phyloP scores from a whole-genome alignment of 768 basidiomycete genomes.

The Termitomyces sp. region DNA sequence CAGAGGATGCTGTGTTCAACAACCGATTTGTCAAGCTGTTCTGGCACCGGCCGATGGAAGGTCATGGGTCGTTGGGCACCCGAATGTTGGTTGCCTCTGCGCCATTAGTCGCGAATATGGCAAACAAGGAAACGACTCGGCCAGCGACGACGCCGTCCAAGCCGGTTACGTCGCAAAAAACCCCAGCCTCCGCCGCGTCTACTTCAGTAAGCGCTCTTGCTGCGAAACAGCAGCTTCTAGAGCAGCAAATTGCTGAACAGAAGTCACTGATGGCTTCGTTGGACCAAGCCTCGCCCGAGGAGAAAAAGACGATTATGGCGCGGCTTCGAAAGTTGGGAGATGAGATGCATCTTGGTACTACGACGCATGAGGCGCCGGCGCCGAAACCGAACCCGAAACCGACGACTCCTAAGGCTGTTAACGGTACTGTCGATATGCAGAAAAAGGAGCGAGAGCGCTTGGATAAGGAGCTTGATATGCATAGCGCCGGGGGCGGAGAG shows the following conservation, averaged over 20 bases:
- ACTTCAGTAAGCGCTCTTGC: constrained; percentile 46
- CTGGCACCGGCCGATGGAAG: constrained; percentile 93
- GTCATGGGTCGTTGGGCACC: constrained; percentile 76
- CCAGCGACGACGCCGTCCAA: constrained; percentile 16
- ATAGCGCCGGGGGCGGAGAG: constrained; percentile 41
- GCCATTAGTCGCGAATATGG: constrained; percentile 63
- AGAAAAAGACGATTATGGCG: constrained; percentile 77
- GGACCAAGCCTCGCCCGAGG: constrained; percentile 54
- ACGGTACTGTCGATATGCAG: constrained; percentile 38
- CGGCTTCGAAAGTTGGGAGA: constrained; percentile 71
- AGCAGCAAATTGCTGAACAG: constrained; percentile 85
- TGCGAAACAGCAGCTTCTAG: constrained; percentile 69
- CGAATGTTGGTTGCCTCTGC: constrained; percentile 81
- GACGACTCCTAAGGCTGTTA: constrained; percentile 20
- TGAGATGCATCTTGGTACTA: constrained; percentile 58
- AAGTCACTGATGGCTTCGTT: constrained; percentile 77
- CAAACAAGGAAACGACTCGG: constrained; percentile 27
- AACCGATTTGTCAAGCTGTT: constrained; percentile 95
- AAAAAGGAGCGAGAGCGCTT: constrained; percentile 59
- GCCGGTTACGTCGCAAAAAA: constrained; percentile 30
- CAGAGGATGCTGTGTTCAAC: constrained; percentile 90
- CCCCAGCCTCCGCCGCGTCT: constrained; percentile 18
- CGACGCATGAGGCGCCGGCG: constrained; percentile 17
- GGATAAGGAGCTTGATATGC: constrained; percentile 82
- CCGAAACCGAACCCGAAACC: too few relatives aligned